Evolutionary conservation across 306 rosid genomes (phyloP).

Genomic region (Castanospermum australe): DNA sequence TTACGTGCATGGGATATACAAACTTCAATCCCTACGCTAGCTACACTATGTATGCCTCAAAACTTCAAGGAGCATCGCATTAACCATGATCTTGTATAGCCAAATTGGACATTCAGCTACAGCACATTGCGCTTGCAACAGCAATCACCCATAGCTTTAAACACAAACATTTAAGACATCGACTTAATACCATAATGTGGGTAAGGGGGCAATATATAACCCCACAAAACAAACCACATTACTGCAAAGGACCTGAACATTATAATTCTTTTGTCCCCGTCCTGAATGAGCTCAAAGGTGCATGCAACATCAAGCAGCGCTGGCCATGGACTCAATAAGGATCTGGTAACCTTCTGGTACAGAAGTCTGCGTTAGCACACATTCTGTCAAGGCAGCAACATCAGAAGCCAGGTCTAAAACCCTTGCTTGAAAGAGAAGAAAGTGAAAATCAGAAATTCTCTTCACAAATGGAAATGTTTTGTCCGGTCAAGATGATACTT

Average conservation of each 20-base stretch:
- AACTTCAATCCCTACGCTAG: background rate
- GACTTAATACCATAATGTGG: background rate
- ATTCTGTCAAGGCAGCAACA: slow-evolving; percentile 83
- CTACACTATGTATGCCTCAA: background rate
- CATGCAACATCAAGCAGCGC: slow-evolving; percentile 44
- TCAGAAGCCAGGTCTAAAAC: slow-evolving; percentile 65
- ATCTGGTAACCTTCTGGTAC: slow-evolving; percentile 92
- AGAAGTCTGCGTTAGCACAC: slow-evolving; percentile 70
- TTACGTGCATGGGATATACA: background rate
- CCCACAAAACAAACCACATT: background rate
- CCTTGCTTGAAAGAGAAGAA: slow-evolving; percentile 70
- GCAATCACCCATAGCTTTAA: too few species aligned
- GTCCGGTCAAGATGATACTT: slow-evolving; percentile 80
- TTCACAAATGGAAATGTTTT: slow-evolving; percentile 74
- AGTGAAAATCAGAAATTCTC: slow-evolving; percentile 88
- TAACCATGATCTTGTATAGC: too few species aligned
- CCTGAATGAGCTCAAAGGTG: slow-evolving; percentile 20
- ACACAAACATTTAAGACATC: too few species aligned
- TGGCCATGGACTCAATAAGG: slow-evolving; percentile 91
- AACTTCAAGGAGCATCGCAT: background rate
- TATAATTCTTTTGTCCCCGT: slow-evolving; percentile 19
- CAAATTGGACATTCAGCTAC: too few species aligned
- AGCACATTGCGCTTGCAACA: too few species aligned
- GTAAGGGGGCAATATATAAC: background rate
- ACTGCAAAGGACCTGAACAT: background rate